Evolutionary conservation across 768 basidiomycete genomes (phyloP).

Genomic region (Mycena indigotica): DNA sequence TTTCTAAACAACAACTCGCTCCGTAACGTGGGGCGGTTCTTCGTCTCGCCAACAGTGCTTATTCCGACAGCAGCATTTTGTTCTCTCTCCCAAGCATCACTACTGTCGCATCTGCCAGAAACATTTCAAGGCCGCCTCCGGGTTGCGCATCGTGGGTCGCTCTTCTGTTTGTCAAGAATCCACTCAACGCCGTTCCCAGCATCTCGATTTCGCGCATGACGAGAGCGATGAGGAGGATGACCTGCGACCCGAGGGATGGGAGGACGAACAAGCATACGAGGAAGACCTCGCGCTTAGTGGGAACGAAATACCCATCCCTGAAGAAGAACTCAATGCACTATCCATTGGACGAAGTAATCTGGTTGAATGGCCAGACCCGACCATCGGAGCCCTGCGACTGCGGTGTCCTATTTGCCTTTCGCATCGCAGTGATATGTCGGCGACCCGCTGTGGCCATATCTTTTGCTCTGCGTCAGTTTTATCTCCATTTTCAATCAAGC

Average conservation of each 20-base stretch:
- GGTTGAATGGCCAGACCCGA: background rate
- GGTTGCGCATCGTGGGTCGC: constrained; percentile 27
- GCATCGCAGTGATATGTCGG: constrained; percentile 24
- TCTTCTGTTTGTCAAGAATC: background rate
- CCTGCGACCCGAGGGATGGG: constrained; percentile 30
- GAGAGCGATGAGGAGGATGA: constrained; percentile 26
- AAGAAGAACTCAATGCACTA: constrained; percentile 3
- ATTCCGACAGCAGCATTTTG: constrained; percentile 28
- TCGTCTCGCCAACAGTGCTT: background rate
- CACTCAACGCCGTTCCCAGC: constrained; percentile 11
- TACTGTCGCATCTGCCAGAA: constrained; percentile 34
- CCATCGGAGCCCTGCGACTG: constrained; percentile 15
- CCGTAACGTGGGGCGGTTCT: constrained; percentile 27
- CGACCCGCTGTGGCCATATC: constrained; percentile 35
- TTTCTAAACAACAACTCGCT: constrained; percentile 36
- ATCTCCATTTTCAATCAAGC: background rate
- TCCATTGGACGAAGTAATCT: background rate
- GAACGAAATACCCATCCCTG: constrained; percentile 23
- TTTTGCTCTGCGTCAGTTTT: constrained; percentile 36
- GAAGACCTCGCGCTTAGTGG: constrained; percentile 26
- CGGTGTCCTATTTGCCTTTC: constrained; percentile 35
- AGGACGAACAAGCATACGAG: constrained; percentile 29
- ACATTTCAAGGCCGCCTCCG: constrained; percentile 31
- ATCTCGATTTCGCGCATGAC: constrained; percentile 31
- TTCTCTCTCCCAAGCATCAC: constrained; percentile 31